A percentile compares a stretch with the other conserved stretches of the same genome.
Conservation (phyloP, 371 early-diverging fungal species). For the Fennellomyces sp. region DNA sequence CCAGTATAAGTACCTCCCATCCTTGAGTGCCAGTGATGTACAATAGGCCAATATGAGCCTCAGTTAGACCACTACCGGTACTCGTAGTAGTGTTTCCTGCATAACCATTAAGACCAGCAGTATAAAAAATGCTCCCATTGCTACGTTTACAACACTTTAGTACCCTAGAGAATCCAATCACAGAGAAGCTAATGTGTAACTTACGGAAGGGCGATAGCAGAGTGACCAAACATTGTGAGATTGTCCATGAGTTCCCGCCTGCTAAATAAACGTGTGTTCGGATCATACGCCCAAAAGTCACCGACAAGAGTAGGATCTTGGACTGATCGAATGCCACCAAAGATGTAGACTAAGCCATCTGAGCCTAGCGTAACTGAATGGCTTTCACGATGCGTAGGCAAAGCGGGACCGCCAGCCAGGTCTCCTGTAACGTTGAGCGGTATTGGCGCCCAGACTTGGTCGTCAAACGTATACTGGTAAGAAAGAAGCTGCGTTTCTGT, state of each 20-base stretch:
- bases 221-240: background rate
- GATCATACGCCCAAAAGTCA: constrained; percentile 20
- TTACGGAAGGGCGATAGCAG: constrained; percentile 10
- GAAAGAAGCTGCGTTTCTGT: background rate
- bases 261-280: constrained; percentile 1
- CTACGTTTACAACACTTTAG: background rate
- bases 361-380: constrained; percentile 5
- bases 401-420: background rate
- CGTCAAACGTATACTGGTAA: constrained; percentile 13
- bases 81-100: background rate
- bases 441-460: background rate
- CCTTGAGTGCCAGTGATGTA: background rate
- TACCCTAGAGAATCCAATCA: background rate
- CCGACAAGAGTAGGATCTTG: background rate
- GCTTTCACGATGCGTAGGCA: constrained; percentile 5
- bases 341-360: constrained; percentile 14
- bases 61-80: background rate
- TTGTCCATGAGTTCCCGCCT: background rate
- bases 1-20: no score
- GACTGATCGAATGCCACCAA: constrained; percentile 4
- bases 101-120: background rate
- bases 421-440: background rate
- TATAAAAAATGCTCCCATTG: background rate
- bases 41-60: background rate
- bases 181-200: constrained; percentile 2